Base-by-base conservation (phyloP, 257 asterid genomes). In the Lantana camara region DNA sequence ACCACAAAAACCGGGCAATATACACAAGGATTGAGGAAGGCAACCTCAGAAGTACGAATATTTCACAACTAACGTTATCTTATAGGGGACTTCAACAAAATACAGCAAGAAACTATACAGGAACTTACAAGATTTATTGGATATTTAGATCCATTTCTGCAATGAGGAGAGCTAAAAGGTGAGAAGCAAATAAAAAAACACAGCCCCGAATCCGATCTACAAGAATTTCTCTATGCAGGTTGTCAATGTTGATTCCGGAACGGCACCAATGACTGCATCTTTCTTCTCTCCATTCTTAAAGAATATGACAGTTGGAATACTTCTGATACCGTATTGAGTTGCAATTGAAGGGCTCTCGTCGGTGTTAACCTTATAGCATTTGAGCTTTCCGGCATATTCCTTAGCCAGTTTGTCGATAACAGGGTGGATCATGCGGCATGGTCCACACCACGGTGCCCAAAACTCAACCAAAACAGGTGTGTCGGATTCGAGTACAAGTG, bases 371-470 rank as follows among this genome's bases (percentile, higher is more conserved):
- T 93, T 89, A 90, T 61, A 89, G 85, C 86, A 87, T 56, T 90
- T 84, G 56, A 93, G 88, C 82, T 85, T 87, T 41, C 90, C 97
- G 0, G 82, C 62, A 29, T 80, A 93, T 7, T 80, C 64, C 80
- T 82, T 83, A 11, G 98, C 94, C 63, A 93, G 82, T 54, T 93
- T 89, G 56, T 87, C 94, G 4, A 93, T 81, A 45, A 90, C 76
- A 0, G 97, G 96, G 67, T 87, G 96, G 69, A 93, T 87, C 89
- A 89, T 93, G 51, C 94, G 91, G 75, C 98, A 92, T 0, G 98
- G 98, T 16, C 98, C 98, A 47, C 97, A 92, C 98, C 98, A 92
- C 0, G 98, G 98, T 38, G 98, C 98, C 98, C 98, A 92, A 62
- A 89, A 92, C 71, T 92, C 98, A 32, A 92, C 95, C 73, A 92